Evolutionary conservation across 176 grass and related monocot species (phyloP).

Genomic region (Sorghum bicolor): DNA sequence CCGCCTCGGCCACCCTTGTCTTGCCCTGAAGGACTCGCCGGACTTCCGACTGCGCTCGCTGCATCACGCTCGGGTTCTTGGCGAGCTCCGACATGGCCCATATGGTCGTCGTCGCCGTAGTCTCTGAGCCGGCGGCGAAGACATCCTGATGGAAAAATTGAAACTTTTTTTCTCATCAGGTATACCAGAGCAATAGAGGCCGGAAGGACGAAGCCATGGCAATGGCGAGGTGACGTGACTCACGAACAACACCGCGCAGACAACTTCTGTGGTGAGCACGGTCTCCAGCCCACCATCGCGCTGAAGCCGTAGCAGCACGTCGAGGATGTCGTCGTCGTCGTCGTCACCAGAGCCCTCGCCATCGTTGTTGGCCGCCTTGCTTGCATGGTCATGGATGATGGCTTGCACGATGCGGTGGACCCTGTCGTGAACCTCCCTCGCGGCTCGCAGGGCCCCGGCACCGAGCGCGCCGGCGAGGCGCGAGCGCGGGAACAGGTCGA

Average conservation of each 20-base stretch:
- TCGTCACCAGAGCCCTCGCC: background rate
- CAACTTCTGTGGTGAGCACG: background rate
- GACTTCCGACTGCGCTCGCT: slow-evolving; percentile 28
- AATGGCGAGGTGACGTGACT: background rate
- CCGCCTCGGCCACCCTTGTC: background rate
- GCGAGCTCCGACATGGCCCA: slow-evolving; percentile 59
- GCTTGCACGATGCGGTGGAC: slow-evolving; percentile 2
- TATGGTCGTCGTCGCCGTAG: slow-evolving; percentile 11
- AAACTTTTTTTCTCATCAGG: background rate
- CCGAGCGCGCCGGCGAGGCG: background rate
- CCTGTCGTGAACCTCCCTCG: background rate
- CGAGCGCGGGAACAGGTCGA: slow-evolving; percentile 32
- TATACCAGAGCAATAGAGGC: background rate
- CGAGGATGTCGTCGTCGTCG: background rate
- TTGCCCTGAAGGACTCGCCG: background rate
- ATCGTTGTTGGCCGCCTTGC: background rate
- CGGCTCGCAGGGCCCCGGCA: background rate
- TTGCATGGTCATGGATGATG: slow-evolving; percentile 10
- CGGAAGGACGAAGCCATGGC: background rate
- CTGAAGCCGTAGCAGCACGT: slow-evolving; percentile 17
- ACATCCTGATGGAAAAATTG: slow-evolving; percentile 26
- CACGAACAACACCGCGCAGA: slow-evolving; percentile 6
- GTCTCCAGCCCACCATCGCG: background rate
- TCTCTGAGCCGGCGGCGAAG: slow-evolving; percentile 39
- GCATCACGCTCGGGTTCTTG: background rate